Percentiles rank a stretch among this genome's conserved stretches.
Conservation (phyloP, 2,329 filamentous ascomycete genomes). For the Fusarium armeniacum region DNA sequence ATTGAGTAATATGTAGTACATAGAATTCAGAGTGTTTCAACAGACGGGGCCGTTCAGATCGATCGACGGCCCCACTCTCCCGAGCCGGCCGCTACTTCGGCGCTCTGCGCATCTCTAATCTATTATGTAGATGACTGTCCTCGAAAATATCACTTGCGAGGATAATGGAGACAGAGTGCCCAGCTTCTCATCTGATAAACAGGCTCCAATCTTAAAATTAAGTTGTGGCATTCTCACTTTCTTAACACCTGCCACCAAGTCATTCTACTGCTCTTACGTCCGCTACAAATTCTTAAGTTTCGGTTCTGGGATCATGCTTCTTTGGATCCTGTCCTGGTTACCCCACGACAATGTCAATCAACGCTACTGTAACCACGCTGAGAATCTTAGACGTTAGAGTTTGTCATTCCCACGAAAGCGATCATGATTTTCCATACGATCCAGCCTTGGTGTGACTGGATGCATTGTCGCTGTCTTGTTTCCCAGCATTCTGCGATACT, state of each 20-base stretch:
- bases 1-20: neutral
- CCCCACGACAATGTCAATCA: conserved; percentile 14
- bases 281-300: neutral
- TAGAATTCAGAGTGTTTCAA: conserved; percentile 1
- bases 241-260: neutral
- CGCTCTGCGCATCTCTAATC: neutral
- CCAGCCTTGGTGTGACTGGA: neutral
- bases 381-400: neutral
- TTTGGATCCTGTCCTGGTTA: conserved; percentile 18
- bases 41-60: conserved; percentile 36
- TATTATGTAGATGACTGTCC: neutral
- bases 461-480: neutral
- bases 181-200: neutral
- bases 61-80: conserved; percentile 37
- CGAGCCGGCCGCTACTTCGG: conserved; percentile 15
- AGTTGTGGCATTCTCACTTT: neutral
- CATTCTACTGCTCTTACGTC: neutral
- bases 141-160: neutral
- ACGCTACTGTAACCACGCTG: neutral
- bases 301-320: conserved; percentile 20
- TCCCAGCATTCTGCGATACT: neutral
- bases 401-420: neutral
- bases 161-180: neutral
- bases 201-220: neutral
- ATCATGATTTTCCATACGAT: neutral